phyloP scores from a whole-genome alignment of 2,329 filamentous ascomycete species.

The Arthrobotrys musiformis region DNA sequence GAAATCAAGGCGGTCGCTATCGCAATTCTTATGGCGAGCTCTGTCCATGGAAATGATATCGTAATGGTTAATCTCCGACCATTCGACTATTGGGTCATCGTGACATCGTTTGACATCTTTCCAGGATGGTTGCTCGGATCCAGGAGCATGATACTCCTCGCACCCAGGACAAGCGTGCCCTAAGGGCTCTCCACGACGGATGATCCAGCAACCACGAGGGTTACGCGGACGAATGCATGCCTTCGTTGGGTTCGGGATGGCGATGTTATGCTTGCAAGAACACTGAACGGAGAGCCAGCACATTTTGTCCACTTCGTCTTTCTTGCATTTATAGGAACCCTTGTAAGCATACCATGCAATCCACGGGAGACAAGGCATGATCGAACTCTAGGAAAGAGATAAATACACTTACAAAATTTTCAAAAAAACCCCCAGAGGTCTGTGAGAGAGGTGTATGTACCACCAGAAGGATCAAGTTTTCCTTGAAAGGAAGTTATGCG shows the following conservation, averaged over 20 bases:
- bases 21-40: conserved; percentile 25
- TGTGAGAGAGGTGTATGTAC: too few species aligned
- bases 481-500: background rate
- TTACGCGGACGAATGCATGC: conserved; percentile 40
- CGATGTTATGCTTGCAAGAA: conserved; percentile 44
- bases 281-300: conserved; percentile 47
- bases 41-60: conserved; percentile 33
- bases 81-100: conserved; percentile 6
- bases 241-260: conserved; percentile 17
- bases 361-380: background rate
- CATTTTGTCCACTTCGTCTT: background rate
- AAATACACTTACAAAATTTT: background rate
- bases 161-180: conserved; percentile 22
- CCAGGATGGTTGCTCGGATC: conserved; percentile 32
- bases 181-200: conserved; percentile 36
- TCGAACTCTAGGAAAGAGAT: background rate
- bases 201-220: conserved; percentile 50
- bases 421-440: too few species aligned
- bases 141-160: conserved; percentile 28
- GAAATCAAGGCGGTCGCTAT: conserved; percentile 33
- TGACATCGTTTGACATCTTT: conserved; percentile 33
- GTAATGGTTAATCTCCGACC: conserved; percentile 24
- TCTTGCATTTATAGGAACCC: too few species aligned
- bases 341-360: background rate
- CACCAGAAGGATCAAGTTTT: background rate